A percentile compares a stretch with the other conserved stretches of the same genome.
These are phyloP conservation scores for Claviceps sp. DNA, from an alignment of 2,329 filamentous ascomycete species.

Conservation along the genomic window DNA sequence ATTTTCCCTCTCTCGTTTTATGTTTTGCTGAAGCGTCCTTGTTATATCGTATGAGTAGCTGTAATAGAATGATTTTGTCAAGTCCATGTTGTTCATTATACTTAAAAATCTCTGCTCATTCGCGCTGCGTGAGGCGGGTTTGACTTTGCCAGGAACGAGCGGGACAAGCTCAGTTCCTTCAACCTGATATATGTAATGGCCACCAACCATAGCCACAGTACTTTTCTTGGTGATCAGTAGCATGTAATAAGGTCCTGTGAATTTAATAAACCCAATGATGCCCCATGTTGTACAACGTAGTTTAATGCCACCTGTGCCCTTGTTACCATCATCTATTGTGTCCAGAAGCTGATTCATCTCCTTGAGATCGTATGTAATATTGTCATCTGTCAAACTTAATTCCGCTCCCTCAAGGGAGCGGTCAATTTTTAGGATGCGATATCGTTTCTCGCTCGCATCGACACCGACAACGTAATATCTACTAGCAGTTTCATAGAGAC, in stretches of 20 bases:
- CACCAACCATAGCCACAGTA: slow-evolving; percentile 89
- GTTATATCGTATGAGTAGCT: slow-evolving; percentile 98
- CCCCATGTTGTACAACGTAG: slow-evolving; percentile 88
- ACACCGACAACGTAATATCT: slow-evolving; percentile 90
- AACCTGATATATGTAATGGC: slow-evolving; percentile 90
- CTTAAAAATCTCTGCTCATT: slow-evolving; percentile 82
- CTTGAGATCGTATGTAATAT: slow-evolving; percentile 81
- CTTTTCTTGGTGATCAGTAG: slow-evolving; percentile 89
- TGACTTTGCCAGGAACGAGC: slow-evolving; percentile 62
- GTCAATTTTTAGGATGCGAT: slow-evolving; percentile 89
- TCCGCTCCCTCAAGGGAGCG: slow-evolving; percentile 66
- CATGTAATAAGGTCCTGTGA: slow-evolving; percentile 96
- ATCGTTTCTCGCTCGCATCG: slow-evolving; percentile 77
- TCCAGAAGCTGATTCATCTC: slow-evolving; percentile 91
- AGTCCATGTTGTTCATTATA: slow-evolving; percentile 81
- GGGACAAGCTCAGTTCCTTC: slow-evolving; percentile 88
- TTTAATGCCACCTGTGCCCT: slow-evolving; percentile 76
- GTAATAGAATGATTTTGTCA: slow-evolving; percentile 91
- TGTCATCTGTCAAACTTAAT: slow-evolving; percentile 80
- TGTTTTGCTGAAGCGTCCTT: slow-evolving; percentile 81
- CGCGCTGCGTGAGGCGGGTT: slow-evolving; percentile 63
- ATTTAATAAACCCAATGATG: slow-evolving; percentile 84
- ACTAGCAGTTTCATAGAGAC: slow-evolving; percentile 88
- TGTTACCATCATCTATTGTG: slow-evolving; percentile 91
- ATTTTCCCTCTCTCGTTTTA: slow-evolving; percentile 63